Percentiles rank a stretch among this genome's conserved stretches.
Conservation (phyloP, 192 early-diverging fungal species). For the Mycoemilia scoparia region DNA sequence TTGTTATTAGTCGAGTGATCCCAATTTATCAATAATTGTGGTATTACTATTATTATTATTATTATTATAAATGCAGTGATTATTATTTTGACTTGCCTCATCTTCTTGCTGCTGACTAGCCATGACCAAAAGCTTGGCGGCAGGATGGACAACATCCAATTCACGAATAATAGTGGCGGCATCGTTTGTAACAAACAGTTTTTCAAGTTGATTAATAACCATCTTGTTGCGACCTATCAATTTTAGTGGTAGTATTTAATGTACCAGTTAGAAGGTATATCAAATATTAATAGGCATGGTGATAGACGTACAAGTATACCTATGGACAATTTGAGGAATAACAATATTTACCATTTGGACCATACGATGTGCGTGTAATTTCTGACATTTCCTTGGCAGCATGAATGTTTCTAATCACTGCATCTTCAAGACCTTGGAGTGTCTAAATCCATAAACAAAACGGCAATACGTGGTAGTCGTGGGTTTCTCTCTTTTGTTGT, state of each 20-base stretch:
- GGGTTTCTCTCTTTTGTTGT: conserved; percentile 1
- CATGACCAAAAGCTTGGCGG: conserved; percentile 89
- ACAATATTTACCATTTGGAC: conserved; percentile 97
- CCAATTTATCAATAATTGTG: neutral
- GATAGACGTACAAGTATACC: too few species aligned
- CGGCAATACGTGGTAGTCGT: neutral
- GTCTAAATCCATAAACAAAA: conserved; percentile 35
- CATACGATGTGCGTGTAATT: conserved; percentile 86
- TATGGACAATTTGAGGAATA: too few species aligned
- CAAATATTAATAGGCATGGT: neutral
- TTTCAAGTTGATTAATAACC: conserved; percentile 97
- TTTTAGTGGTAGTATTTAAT: neutral
- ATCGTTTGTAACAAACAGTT: conserved; percentile 95
- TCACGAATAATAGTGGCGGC: conserved; percentile 97
- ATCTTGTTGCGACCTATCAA: conserved; percentile 97
- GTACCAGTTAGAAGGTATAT: conserved; percentile 1
- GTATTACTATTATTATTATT: too few species aligned
- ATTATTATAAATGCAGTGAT: neutral
- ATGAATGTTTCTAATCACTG: conserved; percentile 83
- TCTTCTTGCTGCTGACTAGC: conserved; percentile 94
- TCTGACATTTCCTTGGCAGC: conserved; percentile 86
- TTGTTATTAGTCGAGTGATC: neutral
- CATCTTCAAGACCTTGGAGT: conserved; percentile 90
- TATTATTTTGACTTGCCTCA: too few species aligned
- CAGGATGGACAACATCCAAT: conserved; percentile 93